Evolutionary conservation across 495 filamentous ascomycete genomes (phyloP), one percentile per base, ranked within the genome.

Genomic region (Xanthoparmelia taractica): DNA sequence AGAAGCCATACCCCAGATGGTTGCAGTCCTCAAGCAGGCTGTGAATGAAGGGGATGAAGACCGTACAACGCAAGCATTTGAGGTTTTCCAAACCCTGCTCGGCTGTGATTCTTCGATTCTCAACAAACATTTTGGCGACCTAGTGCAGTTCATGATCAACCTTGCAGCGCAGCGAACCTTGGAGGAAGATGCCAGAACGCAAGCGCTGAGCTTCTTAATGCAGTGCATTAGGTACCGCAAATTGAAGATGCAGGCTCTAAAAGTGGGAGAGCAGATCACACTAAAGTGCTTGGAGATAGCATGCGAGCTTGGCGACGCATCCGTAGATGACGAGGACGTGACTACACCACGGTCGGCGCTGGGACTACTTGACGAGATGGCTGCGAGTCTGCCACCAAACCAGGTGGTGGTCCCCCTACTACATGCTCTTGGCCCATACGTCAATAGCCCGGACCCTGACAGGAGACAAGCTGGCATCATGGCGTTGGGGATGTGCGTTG

Each of bases 51-150:
- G 84, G 12, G 87, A 97, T 69, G 93, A 96, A 65, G 92, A 95
- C 67, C 87, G 86, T 65, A 83, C 87, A 57, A 88, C 90, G 75
- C 88, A 93, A 70, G 87, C 87, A 8, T 98, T 98, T 69, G 94
- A 98, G 73, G 92, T 97, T 58, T 96, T 98, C 82, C 95, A 98
- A 77, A 96, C 90, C 38, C 83, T 97, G 63, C 80, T 98, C 37
- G 90, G 90, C 64, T 96, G 89, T 71, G 92, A 97, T 69, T 85
- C 87, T 31, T 82, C 87, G n/a, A 79, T 97, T 36, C 77, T 97
- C 33, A 88, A 85, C 63, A 79, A 81, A 41, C 91, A 96, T 76
- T 92, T 99, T 73, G 88, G 87, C 74, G 89, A 97, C 70, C 80
- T 98, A 36, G 78, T 97, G 55, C 84, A 89, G 65, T 96, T 97